Conservation (phyloP, 805 yeast species). For the Wickerhamiella shivajii region DNA sequence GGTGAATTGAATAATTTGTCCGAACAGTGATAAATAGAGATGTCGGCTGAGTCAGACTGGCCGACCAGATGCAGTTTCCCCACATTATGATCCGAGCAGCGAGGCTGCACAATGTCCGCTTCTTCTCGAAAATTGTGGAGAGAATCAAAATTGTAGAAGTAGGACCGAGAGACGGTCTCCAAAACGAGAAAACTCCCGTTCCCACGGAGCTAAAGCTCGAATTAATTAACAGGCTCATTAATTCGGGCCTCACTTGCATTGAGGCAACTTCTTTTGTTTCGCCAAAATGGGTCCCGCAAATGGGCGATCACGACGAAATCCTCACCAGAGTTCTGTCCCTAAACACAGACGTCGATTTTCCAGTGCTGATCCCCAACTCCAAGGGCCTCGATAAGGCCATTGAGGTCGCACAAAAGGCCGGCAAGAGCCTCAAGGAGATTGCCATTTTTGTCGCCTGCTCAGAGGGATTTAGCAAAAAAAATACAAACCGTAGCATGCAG, state of each 20-base stretch:
- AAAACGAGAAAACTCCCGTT: constrained; percentile 19
- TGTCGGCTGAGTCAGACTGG: too few relatives aligned
- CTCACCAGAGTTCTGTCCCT: constrained; percentile 10
- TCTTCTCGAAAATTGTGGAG: not conserved
- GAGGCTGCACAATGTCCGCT: too few relatives aligned
- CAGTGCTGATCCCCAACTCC: constrained; percentile 22
- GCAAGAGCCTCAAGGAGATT: constrained; percentile 15
- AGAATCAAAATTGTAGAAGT: constrained; percentile 21
- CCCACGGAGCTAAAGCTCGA: constrained; percentile 19
- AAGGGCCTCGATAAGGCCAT: constrained; percentile 21
- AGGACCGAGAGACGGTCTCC: constrained; percentile 25
- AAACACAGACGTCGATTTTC: constrained; percentile 14
- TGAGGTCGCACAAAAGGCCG: constrained; percentile 12
- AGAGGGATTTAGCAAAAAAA: constrained; percentile 22
- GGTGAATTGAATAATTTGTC: too few relatives aligned
- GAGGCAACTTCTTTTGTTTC: constrained; percentile 24
- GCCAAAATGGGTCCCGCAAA: constrained; percentile 26
- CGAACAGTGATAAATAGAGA: too few relatives aligned
- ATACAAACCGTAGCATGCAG: constrained; percentile 21
- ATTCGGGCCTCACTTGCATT: constrained; percentile 17
- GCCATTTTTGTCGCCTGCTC: constrained; percentile 23
- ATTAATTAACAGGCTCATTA: constrained; percentile 19
- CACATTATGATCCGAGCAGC: too few relatives aligned
- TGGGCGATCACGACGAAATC: constrained; percentile 21
- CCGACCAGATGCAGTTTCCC: too few relatives aligned